phyloP scores from a whole-genome alignment of 73 alveolate genomes.

The Paraurostyla sp. region DNA sequence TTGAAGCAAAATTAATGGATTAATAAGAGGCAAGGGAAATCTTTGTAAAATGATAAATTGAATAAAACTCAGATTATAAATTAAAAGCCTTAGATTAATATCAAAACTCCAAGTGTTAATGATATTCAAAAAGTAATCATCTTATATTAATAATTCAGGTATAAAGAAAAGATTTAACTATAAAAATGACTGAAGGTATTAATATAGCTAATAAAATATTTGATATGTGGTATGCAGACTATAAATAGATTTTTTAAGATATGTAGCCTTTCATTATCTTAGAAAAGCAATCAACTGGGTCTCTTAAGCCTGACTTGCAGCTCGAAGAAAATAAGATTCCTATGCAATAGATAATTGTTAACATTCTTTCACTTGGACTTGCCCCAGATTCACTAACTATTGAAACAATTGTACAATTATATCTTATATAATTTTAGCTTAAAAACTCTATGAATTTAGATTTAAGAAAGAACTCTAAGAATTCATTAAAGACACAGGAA shows the following conservation, averaged over 20 bases:
- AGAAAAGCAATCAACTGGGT: background rate
- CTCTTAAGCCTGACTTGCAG: background rate
- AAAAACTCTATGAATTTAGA: background rate
- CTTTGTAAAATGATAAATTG: background rate
- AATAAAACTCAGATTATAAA: too few relatives aligned
- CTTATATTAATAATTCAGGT: background rate
- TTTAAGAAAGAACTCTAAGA: background rate
- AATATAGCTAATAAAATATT: background rate
- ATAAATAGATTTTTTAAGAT: background rate
- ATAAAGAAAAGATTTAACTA: background rate
- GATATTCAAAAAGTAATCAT: too few relatives aligned
- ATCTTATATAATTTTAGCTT: background rate
- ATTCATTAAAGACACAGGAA: background rate
- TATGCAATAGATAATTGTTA: background rate
- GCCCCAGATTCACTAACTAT: background rate
- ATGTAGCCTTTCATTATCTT: background rate
- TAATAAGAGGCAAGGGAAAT: background rate
- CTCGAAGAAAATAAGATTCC: background rate
- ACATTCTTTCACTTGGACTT: background rate
- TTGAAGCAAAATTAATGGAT: conserved; percentile 17
- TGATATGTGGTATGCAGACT: background rate
- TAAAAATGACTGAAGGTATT: background rate
- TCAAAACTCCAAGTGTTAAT: too few relatives aligned
- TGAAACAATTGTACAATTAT: background rate
- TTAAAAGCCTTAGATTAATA: too few relatives aligned